Conservation (phyloP, 495 filamentous ascomycete species). For the Peziza echinospora region DNA sequence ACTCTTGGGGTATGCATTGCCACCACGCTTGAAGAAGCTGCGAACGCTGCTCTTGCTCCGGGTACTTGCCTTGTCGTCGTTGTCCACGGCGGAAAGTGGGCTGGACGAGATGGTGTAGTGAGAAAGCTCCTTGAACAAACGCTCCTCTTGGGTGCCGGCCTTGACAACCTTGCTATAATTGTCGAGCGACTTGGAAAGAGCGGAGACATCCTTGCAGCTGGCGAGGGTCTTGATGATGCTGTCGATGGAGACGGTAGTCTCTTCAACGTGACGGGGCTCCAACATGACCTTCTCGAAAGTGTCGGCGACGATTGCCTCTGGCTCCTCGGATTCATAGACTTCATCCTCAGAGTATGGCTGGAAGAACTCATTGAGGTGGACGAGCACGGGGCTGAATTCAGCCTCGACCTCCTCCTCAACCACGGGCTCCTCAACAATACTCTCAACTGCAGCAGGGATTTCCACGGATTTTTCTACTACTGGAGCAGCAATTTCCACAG, state of each 20-base stretch:
- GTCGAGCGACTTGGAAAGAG: neutral
- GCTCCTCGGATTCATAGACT: neutral
- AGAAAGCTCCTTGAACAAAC: neutral
- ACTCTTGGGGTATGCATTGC: neutral
- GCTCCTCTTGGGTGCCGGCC: neutral
- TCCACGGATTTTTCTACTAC: neutral
- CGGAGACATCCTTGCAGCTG: neutral
- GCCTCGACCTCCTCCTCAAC: neutral
- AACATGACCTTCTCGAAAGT: neutral
- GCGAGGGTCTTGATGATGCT: neutral
- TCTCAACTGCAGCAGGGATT: neutral
- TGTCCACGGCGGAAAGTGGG: neutral
- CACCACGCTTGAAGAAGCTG: neutral
- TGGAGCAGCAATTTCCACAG: neutral
- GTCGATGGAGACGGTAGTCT: neutral
- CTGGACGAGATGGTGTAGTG: neutral
- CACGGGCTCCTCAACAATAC: neutral
- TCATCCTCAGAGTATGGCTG: no score
- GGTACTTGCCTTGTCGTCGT: neutral
- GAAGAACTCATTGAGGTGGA: neutral
- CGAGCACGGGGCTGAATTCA: neutral
- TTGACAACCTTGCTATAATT: neutral
- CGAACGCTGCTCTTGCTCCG: neutral
- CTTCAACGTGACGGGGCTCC: neutral
- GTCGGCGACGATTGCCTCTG: neutral